Evolutionary conservation across 495 filamentous ascomycete species (phyloP).

Genomic region (Poronia punctata): DNA sequence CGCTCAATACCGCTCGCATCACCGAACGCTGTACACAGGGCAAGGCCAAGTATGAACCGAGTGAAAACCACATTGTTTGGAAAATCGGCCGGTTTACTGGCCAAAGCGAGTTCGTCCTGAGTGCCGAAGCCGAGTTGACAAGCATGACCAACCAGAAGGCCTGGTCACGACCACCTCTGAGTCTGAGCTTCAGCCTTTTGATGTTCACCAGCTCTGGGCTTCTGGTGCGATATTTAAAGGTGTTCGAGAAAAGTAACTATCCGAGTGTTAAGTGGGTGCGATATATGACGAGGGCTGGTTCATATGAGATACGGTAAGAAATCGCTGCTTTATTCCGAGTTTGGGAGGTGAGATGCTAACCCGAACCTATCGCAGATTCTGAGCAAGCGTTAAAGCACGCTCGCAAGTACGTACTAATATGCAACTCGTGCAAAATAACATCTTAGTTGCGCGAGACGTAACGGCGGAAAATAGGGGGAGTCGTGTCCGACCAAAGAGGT

Average conservation of each 20-base stretch:
- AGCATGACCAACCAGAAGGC: constrained; percentile 98
- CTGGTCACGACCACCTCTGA: constrained; percentile 91
- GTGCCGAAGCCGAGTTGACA: constrained; percentile 86
- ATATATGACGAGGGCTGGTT: constrained; percentile 95
- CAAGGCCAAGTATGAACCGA: constrained; percentile 96
- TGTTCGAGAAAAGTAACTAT: constrained; percentile 99
- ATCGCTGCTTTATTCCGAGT: not conserved
- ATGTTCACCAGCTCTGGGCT: constrained; percentile 97
- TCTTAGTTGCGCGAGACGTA: too few relatives aligned
- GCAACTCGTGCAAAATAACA: too few relatives aligned
- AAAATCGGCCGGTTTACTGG: constrained; percentile 97
- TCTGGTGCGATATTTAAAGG: constrained; percentile 92
- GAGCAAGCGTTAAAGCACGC: too few relatives aligned
- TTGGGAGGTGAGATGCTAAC: not conserved
- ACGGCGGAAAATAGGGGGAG: too few relatives aligned
- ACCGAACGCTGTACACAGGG: constrained; percentile 92
- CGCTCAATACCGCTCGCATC: constrained; percentile 91
- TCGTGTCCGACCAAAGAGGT: too few relatives aligned
- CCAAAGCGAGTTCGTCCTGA: constrained; percentile 89
- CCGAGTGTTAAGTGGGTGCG: constrained; percentile 98
- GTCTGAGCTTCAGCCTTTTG: constrained; percentile 81
- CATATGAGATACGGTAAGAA: constrained; percentile 65
- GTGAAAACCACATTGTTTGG: constrained; percentile 98
- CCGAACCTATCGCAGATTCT: constrained; percentile 4
- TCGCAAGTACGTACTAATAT: too few relatives aligned